Base-by-base conservation (phyloP, 495 filamentous ascomycete genomes). In the Talaromyces trachyspermus region DNA sequence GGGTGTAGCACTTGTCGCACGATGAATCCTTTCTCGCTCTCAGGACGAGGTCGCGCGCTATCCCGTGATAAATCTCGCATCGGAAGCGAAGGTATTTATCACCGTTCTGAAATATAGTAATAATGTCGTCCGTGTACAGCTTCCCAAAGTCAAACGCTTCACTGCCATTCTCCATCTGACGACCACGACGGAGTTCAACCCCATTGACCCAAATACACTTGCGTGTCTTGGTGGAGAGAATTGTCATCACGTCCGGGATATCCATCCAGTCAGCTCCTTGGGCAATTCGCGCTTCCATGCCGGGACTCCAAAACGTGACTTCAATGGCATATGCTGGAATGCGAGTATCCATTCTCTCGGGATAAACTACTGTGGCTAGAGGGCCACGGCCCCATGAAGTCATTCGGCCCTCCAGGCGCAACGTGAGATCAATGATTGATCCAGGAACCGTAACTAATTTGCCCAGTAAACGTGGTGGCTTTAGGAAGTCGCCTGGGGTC, bases 311-410 rank as follows among this genome's bases (percentile, higher is more conserved):
- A 53, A 89, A 80, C 12, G 82, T 70, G 43, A 96, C 72, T 52
- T 84, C 81, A 53, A 94, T 76, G n/a, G 83, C 89, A 45, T 80
- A 79, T 54, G 89, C 89, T 4, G 89, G 86, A 24, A 96, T 79
- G 17, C 79, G 82, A 4, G 66, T 75, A 50, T 95, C 85, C 42
- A 62, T 56, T 23, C 55, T 61, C 23, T 77, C 65, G 1, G 76
- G 60, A 54, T 88, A 83, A 23, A 78, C 63, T 43, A 83, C 60
- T 11, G 79, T 86, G 43, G 84, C 86, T 14, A 62, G 57, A 0
- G 54, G 60, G 0, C 77, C 74, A 12, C 90, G 81, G 25, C 90
- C 90, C 81, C 85, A 96, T 2, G 80, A 83, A 0, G 81, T 79
- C 61, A 85, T 59, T 10, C 77, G 78, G 19, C 76, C 66, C 37